Base-by-base conservation (phyloP, 768 basidiomycete species). In the Mycena galopus region DNA sequence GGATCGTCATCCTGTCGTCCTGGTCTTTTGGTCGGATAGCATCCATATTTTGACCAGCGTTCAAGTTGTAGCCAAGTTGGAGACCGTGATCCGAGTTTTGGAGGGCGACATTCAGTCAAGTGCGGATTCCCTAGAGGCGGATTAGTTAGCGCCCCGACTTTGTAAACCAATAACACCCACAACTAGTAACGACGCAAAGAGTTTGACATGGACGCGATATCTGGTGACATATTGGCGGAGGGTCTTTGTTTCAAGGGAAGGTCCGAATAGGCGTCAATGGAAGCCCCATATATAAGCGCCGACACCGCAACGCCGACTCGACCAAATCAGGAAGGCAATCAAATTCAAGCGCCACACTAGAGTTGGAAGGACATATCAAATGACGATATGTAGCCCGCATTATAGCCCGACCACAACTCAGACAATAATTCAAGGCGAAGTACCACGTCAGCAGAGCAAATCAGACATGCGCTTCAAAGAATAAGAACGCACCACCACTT, bases 321-420 rank as follows among this genome's bases (percentile, higher is more conserved):
- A 11, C 62, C 17, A 25, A 65, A 29, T 25, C 50, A 67, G 23
- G 29, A 37, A 59, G 17, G 21, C 17, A 9, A 66, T 42, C 32
- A 25, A 10, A 53, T 61, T 21, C 16, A 35, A 51, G 21, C n/a
- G 25, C 5, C 6, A 37, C 19, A 27, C 8, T 32, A 11, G 14
- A 37, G 58, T 30, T 23, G 67, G 50, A 68, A 60, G 59, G 67
- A 61, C 67, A 58, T 42, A 68, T 59, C 25, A 42, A 68, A 42
- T 68, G 59, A 68, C 27, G 11, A 2, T 51, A 44, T 47, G 32
- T 66, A n/a, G n/a, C n/a, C n/a, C n/a, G n/a, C n/a, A n/a, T n/a
- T n/a, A n/a, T n/a, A n/a, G n/a, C n/a, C n/a, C n/a, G n/a, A n/a
- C n/a, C n/a, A n/a, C n/a, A n/a, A n/a, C n/a, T n/a, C n/a, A 37